phyloP scores from a whole-genome alignment of 345 rosid genomes.

The Pugionium dolabratum region DNA sequence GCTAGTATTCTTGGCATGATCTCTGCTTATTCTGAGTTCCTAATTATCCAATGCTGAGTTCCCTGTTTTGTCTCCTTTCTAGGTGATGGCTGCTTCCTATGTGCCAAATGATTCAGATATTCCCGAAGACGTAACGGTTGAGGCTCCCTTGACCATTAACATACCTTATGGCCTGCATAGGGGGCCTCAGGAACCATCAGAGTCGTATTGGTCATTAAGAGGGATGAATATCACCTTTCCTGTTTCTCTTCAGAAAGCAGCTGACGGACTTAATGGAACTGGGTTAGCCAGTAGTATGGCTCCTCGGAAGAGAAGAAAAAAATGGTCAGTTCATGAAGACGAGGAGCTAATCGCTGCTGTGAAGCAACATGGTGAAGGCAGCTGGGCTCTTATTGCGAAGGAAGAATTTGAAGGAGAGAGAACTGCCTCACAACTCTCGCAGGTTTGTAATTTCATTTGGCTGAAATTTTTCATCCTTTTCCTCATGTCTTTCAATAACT shows the following conservation, averaged over 20 bases:
- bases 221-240: conserved; percentile 81
- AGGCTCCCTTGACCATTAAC: conserved; percentile 88
- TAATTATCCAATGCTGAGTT: conserved; percentile 18
- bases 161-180: conserved; percentile 59
- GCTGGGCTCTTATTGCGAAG: conserved; percentile 74
- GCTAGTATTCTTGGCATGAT: neutral
- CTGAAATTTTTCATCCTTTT: neutral
- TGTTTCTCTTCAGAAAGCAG: conserved; percentile 69
- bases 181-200: conserved; percentile 52
- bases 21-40: conserved; percentile 9
- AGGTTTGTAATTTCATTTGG: conserved; percentile 51
- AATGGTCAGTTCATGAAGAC: conserved; percentile 70
- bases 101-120: conserved; percentile 58
- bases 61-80: conserved; percentile 26
- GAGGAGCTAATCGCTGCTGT: conserved; percentile 66
- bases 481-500: neutral
- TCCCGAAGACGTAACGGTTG: conserved; percentile 57
- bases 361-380: conserved; percentile 80
- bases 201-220: conserved; percentile 46
- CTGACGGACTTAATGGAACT: conserved; percentile 57
- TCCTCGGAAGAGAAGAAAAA: conserved; percentile 65
- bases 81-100: conserved; percentile 90
- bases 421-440: conserved; percentile 79
- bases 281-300: conserved; percentile 49
- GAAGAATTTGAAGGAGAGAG: conserved; percentile 70